Evolutionary conservation across 345 rosid species (phyloP), one percentile per base, ranked within the genome.

Genomic region (Draba incana): DNA sequence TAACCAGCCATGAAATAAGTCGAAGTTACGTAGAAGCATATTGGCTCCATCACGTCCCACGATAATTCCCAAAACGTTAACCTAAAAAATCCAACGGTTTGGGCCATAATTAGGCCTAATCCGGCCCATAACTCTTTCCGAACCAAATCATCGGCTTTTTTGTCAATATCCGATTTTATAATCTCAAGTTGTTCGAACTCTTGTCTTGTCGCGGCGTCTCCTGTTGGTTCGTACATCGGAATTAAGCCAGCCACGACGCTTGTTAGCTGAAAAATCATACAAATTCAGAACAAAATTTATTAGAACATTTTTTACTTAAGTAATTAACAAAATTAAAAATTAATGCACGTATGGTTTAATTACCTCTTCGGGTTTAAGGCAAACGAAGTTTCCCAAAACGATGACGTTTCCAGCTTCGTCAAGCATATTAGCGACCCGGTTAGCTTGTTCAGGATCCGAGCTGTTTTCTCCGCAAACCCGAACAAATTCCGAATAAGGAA

Each of bases 41-140:
- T 86, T 13, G 99, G 99, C 68, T 95, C 99, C 99, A 95, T 95
- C 33, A 95, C 97, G 71, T 95, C 99, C 99, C 99, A 95, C 2
- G 97, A 81, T 6, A 95, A 84, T 70, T 95, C 99, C 99, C 99
- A 95, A 69, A 95, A 95, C 2, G 99, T 95, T 16, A 95, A 80
- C 84, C 98, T 84, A 88, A 95, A 83, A 84, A 88, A 85, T 8
- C 80, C 97, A 0, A 81, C 77, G 0, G 97, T 95, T 82, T 95
- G 98, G 63, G 83, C 80, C 49, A 86, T 74, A 3, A 92, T 31
- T 76, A 75, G 84, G 27, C 83, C 89, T 6, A 95, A 77, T 3
- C 97, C 99, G 2, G 80, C 56, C 96, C 97, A 89, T 15, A 95
- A 86, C 48, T 95, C 99, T 24, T 82, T 71, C 3, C 89, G 84